phyloP scores from a whole-genome alignment of 2,329 filamentous ascomycete genomes.

The Chaetomium sp. region DNA sequence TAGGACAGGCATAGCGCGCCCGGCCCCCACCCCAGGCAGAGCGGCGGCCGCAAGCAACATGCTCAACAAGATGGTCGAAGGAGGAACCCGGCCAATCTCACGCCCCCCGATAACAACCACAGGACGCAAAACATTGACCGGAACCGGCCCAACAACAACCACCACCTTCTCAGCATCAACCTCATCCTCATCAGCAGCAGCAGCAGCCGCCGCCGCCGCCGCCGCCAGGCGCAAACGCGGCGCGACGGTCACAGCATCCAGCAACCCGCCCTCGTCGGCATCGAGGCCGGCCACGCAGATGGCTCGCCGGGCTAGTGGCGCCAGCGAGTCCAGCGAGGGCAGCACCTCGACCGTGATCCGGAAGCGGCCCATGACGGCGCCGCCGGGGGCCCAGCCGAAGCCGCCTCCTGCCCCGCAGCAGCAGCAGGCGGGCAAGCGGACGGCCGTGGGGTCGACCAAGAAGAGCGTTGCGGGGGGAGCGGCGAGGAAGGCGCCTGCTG shows the following conservation, averaged over 20 bases:
- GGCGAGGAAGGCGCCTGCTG: slow-evolving; percentile 52
- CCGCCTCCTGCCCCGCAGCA: slow-evolving; percentile 44
- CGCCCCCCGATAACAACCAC: slow-evolving; percentile 14
- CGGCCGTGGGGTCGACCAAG: slow-evolving; percentile 56
- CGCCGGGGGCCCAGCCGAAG: slow-evolving; percentile 42
- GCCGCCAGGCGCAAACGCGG: slow-evolving; percentile 38
- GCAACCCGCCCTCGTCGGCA: slow-evolving; percentile 35
- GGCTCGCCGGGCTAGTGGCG: slow-evolving; percentile 57
- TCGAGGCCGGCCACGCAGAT: slow-evolving; percentile 50
- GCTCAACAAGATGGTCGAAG: slow-evolving; percentile 61
- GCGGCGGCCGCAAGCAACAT: slow-evolving; percentile 48
- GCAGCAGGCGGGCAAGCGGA: slow-evolving; percentile 39
- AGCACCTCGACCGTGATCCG: slow-evolving; percentile 67
- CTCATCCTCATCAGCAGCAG: too few relatives aligned
- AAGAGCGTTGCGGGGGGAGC: slow-evolving; percentile 53
- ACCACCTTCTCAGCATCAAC: slow-evolving; percentile 33
- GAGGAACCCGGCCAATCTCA: slow-evolving; percentile 54
- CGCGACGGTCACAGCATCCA: slow-evolving; percentile 43
- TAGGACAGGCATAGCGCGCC: slow-evolving; percentile 60
- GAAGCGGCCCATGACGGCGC: slow-evolving; percentile 48
- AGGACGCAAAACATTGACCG: slow-evolving; percentile 41
- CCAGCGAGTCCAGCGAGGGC: slow-evolving; percentile 64
- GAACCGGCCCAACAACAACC: slow-evolving; percentile 33
- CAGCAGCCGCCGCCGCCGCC: background rate
- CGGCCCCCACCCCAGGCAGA: slow-evolving; percentile 66